These are phyloP conservation scores for Ehretia macrophylla DNA, from an alignment of 257 asterid genomes.

Conservation along the genomic window DNA sequence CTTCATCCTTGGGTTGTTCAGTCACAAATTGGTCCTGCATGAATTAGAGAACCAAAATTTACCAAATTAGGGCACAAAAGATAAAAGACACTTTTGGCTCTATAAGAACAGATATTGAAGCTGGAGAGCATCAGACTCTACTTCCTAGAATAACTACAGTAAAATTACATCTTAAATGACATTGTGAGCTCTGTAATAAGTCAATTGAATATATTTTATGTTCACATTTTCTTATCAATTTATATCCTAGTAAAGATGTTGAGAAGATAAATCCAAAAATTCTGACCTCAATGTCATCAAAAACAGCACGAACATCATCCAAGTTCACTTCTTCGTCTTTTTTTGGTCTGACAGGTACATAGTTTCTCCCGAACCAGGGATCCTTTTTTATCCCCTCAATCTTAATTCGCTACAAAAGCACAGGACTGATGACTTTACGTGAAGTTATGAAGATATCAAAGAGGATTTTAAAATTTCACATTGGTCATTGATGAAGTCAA, in stretches of 20 bases:
- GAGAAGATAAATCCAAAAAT: conserved; percentile 10
- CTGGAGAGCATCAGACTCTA: too few relatives aligned
- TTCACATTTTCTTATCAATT: neutral
- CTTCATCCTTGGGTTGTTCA: conserved; percentile 49
- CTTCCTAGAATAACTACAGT: too few relatives aligned
- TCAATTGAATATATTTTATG: too few relatives aligned
- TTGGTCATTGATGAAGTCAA: too few relatives aligned
- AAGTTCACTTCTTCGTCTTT: conserved; percentile 77
- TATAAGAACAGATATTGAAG: too few relatives aligned
- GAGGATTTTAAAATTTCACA: conserved; percentile 3
- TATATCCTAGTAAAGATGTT: neutral
- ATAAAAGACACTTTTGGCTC: too few relatives aligned
- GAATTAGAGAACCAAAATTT: conserved; percentile 10
- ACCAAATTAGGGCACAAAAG: neutral
- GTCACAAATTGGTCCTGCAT: conserved; percentile 78
- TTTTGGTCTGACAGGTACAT: conserved; percentile 54
- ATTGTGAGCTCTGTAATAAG: too few relatives aligned
- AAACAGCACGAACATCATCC: conserved; percentile 87
- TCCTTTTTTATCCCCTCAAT: conserved; percentile 68
- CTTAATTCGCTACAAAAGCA: conserved; percentile 66
- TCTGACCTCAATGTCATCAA: conserved; percentile 77
- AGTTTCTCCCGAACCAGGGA: conserved; percentile 73
- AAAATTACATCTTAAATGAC: too few relatives aligned
- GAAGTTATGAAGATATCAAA: neutral
- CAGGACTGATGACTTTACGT: neutral